Conservation (phyloP, 352 stramenopile species). For the Phytophthora syringae region DNA sequence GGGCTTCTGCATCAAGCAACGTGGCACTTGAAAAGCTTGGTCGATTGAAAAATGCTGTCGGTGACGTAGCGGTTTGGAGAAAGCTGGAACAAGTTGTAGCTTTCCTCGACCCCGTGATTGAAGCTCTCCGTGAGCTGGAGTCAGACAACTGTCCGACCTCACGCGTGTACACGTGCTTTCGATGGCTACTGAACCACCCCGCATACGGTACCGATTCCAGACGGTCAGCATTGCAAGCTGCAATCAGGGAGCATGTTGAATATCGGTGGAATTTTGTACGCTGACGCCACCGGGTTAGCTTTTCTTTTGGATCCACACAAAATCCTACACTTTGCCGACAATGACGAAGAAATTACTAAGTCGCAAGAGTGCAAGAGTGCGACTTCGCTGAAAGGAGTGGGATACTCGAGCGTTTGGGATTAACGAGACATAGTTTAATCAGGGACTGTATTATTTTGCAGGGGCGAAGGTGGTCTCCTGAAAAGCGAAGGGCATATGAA, state of each 20-base stretch:
- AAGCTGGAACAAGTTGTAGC: conserved; percentile 6
- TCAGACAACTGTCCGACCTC: conserved; percentile 13
- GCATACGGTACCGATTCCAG: not conserved
- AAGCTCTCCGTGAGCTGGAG: conserved; percentile 8
- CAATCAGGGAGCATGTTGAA: not conserved
- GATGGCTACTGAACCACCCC: conserved; percentile 4
- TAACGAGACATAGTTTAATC: not conserved
- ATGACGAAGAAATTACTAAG: not conserved
- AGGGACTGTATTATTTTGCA: not conserved
- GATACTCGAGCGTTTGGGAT: not conserved
- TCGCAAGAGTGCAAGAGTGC: not conserved
- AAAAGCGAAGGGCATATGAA: not conserved
- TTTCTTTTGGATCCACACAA: not conserved
- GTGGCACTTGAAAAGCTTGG: not conserved
- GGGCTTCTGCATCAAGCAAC: not conserved
- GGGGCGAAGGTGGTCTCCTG: not conserved
- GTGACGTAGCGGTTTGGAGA: not conserved
- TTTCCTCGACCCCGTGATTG: conserved; percentile 6
- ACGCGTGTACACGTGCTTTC: conserved; percentile 6
- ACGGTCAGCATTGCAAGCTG: not conserved
- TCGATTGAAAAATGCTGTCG: not conserved
- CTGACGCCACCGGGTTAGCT: not conserved
- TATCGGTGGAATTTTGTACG: not conserved
- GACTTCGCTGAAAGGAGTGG: not conserved
- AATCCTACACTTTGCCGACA: not conserved